These are phyloP conservation scores for Lophium mytilinum DNA, from an alignment of 495 filamentous ascomycete species.

Conservation along the genomic window DNA sequence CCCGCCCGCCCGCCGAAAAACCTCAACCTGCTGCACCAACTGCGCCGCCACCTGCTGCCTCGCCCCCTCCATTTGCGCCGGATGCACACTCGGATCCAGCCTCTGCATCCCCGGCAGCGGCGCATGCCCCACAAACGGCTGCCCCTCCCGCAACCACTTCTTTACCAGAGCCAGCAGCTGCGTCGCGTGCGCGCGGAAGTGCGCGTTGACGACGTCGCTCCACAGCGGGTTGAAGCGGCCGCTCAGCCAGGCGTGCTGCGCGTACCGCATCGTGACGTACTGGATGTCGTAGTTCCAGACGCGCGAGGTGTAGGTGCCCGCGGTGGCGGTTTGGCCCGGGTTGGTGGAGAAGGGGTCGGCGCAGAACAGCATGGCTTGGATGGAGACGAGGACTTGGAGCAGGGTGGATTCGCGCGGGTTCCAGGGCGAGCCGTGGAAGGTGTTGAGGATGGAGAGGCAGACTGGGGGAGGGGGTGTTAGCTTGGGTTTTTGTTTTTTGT, in stretches of 20 bases:
- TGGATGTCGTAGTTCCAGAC: too few species aligned
- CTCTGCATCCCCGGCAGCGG: too few species aligned
- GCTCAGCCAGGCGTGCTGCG: conserved; percentile 43
- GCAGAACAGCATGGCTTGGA: conserved; percentile 56
- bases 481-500: too few species aligned
- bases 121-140: too few species aligned
- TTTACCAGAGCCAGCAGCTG: too few species aligned
- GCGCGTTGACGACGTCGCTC: neutral
- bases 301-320: too few species aligned
- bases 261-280: conserved; percentile 41
- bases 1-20: too few species aligned
- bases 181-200: neutral
- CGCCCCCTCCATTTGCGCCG: too few species aligned
- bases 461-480: conserved; percentile 29
- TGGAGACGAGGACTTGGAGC: conserved; percentile 51
- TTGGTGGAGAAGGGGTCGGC: conserved; percentile 53
- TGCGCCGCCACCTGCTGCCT: too few species aligned
- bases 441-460: conserved; percentile 53
- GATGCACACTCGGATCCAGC: too few species aligned
- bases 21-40: too few species aligned
- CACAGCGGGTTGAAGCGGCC: neutral
- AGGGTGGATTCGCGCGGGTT: conserved; percentile 45
- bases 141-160: too few species aligned
- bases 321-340: conserved; percentile 37
- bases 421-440: conserved; percentile 51